These are phyloP conservation scores for Mycena vulgaris DNA, from an alignment of 768 basidiomycete species.

Conservation along the genomic window DNA sequence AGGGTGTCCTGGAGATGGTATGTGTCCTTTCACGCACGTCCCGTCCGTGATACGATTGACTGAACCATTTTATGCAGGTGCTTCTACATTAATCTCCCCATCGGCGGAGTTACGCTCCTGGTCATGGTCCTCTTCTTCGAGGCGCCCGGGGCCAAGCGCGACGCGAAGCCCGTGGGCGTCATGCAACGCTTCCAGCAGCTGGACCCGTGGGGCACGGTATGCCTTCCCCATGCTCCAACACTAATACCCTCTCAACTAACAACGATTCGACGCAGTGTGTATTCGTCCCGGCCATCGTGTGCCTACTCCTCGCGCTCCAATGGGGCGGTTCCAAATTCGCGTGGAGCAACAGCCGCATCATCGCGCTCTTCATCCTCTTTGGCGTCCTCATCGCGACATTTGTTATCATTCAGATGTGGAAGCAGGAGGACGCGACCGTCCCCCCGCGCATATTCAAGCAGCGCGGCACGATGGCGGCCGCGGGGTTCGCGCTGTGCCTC, in stretches of 20 bases:
- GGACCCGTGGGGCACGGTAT: no score
- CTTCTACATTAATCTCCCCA: conserved; percentile 36
- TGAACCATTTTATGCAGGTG: neutral
- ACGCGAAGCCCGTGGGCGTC: neutral
- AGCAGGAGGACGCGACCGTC: conserved; percentile 4
- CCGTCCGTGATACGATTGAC: neutral
- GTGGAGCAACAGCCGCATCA: conserved; percentile 22
- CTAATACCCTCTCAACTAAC: neutral
- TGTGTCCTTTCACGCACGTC: neutral
- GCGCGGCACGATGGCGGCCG: neutral
- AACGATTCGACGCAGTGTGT: conserved; percentile 1
- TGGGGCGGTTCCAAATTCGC: conserved; percentile 24
- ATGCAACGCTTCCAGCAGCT: no score
- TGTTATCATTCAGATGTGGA: conserved; percentile 1
- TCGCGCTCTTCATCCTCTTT: conserved; percentile 11
- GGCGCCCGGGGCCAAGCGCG: conserved; percentile 20
- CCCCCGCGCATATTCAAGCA: conserved; percentile 11
- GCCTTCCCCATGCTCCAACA: no score
- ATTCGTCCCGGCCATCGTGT: conserved; percentile 8
- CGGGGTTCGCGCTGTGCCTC: neutral
- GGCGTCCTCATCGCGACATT: neutral
- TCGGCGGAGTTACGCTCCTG: conserved; percentile 14
- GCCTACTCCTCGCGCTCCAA: conserved; percentile 18
- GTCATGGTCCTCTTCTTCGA: conserved; percentile 26
- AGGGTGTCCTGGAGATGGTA: conserved; percentile 57